A percentile compares a stretch with the other conserved stretches of the same genome.
These are phyloP conservation scores for Phytophthora capsici DNA, from an alignment of 352 stramenopile species.

Conservation along the genomic window DNA sequence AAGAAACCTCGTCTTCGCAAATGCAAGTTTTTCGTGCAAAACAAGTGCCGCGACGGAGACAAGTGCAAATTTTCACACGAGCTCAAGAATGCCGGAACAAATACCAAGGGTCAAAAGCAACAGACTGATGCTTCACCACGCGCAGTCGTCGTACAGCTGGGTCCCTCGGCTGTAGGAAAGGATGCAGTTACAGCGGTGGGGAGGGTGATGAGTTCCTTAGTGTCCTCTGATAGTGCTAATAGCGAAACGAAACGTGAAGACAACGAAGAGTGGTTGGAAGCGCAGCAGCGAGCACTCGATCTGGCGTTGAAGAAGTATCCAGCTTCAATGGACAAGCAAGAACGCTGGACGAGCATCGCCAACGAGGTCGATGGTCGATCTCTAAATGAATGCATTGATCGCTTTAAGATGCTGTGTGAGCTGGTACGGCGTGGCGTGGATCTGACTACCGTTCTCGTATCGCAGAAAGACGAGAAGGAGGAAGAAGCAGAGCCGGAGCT, in stretches of 20 bases:
- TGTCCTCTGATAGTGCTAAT: background rate
- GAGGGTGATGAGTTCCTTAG: background rate
- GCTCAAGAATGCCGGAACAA: slow-evolving; percentile 17
- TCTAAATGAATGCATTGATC: slow-evolving; percentile 85
- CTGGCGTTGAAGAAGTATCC: slow-evolving; percentile 74
- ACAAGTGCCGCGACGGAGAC: slow-evolving; percentile 58
- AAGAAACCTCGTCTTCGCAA: slow-evolving; percentile 33
- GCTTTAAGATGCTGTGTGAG: slow-evolving; percentile 70
- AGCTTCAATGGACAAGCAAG: slow-evolving; percentile 73
- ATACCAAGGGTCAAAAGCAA: slow-evolving; percentile 4
- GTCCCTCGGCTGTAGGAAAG: slow-evolving; percentile 4
- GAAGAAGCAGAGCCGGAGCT: slow-evolving; percentile 20
- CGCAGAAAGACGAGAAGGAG: slow-evolving; percentile 17
- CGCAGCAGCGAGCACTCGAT: slow-evolving; percentile 73
- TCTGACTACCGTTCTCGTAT: background rate
- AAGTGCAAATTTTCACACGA: slow-evolving; percentile 70
- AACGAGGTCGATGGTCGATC: slow-evolving; percentile 68
- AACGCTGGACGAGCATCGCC: slow-evolving; percentile 72
- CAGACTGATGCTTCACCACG: background rate
- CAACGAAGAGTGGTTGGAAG: slow-evolving; percentile 58
- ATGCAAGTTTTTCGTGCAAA: slow-evolving; percentile 66
- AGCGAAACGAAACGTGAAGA: slow-evolving; percentile 4
- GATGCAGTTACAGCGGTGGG: background rate
- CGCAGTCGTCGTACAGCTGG: slow-evolving; percentile 30
- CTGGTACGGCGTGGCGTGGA: slow-evolving; percentile 50